A percentile compares a stretch with the other conserved stretches of the same genome.
phyloP scores from a whole-genome alignment of 306 rosid genomes.

The Nissolia schottii region DNA sequence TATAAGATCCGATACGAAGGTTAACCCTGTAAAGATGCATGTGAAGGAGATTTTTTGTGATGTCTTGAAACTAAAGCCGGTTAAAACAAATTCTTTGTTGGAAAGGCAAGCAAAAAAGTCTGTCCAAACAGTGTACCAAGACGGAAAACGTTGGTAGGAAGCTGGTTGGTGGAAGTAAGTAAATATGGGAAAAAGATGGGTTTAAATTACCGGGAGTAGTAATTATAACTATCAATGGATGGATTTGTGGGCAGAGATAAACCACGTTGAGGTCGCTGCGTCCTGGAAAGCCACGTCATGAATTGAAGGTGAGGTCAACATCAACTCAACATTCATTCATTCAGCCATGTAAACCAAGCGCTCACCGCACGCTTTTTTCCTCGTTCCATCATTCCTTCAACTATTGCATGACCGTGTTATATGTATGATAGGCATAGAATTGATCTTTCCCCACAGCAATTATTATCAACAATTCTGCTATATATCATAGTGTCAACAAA shows the following conservation, averaged over 20 bases:
- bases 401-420: not conserved
- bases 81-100: not conserved
- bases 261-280: slow-evolving; percentile 26
- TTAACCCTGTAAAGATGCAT: not conserved
- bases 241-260: slow-evolving; percentile 1
- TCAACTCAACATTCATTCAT: not conserved
- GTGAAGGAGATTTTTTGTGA: not conserved
- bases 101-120: not conserved
- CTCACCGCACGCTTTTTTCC: slow-evolving; percentile 1
- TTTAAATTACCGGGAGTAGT: no score
- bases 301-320: not conserved
- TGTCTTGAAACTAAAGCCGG: not conserved
- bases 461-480: no score
- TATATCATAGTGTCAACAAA: no score
- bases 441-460: not conserved
- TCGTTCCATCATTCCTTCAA: not conserved
- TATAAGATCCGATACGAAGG: no score
- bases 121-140: not conserved
- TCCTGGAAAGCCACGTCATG: slow-evolving; percentile 6
- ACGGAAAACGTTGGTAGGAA: not conserved
- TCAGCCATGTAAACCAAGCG: not conserved
- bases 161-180: not conserved
- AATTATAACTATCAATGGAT: no score
- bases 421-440: not conserved
- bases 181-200: not conserved